Percentiles rank a stretch among this genome's conserved stretches.
phyloP scores from a whole-genome alignment of 1,139 yeast species.

The Yamadazyma songkhlaensis region DNA sequence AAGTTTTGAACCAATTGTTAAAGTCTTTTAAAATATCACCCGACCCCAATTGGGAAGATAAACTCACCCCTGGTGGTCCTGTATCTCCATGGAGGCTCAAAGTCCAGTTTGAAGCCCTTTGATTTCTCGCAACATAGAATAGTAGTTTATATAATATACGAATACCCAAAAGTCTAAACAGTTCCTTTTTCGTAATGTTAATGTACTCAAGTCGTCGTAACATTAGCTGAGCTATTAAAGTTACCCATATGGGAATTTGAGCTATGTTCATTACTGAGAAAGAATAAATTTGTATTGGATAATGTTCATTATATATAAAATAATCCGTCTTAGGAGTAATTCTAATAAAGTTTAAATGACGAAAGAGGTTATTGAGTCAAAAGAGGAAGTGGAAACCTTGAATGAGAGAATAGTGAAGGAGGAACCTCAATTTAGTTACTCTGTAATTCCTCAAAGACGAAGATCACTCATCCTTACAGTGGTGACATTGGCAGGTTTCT shows the following conservation, averaged over 20 bases:
- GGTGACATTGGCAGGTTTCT: slow-evolving; percentile 49
- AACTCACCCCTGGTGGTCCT: slow-evolving; percentile 45
- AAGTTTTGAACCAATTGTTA: slow-evolving; percentile 35
- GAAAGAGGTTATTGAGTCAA: too few relatives aligned
- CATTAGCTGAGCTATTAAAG: too few relatives aligned
- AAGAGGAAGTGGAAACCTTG: too few relatives aligned
- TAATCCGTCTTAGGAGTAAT: too few relatives aligned
- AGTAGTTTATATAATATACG: background rate
- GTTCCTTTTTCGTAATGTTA: background rate
- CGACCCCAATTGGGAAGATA: slow-evolving; percentile 49
- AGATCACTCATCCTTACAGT: slow-evolving; percentile 25
- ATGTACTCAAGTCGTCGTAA: background rate
- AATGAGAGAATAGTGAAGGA: slow-evolving; percentile 9
- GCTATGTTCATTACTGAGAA: too few relatives aligned
- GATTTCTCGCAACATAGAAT: background rate
- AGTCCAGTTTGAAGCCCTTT: slow-evolving; percentile 12
- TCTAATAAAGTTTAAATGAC: too few relatives aligned
- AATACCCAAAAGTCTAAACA: background rate
- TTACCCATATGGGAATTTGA: too few relatives aligned
- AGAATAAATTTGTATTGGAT: too few relatives aligned
- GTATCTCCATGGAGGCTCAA: slow-evolving; percentile 20
- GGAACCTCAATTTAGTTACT: slow-evolving; percentile 16
- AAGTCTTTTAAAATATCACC: slow-evolving; percentile 30
- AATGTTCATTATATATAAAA: too few relatives aligned
- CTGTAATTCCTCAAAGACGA: slow-evolving; percentile 14